Conservation (phyloP, 108 stramenopile species). For the Fragilaria crotonensis region DNA sequence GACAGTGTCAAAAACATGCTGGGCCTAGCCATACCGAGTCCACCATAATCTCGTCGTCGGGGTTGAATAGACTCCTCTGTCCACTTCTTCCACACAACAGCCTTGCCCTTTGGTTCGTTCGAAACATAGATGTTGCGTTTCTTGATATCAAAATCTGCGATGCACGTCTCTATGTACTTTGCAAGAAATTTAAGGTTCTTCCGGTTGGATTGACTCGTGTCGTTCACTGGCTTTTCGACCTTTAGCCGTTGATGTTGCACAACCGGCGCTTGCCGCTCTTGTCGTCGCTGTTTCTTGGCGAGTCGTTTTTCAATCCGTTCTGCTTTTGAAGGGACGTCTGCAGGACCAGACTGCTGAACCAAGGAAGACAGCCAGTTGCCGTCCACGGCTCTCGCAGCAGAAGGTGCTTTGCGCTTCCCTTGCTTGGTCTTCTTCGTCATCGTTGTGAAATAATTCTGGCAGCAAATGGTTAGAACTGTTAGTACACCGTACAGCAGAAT, state of each 20-base stretch:
- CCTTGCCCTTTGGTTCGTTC: background rate
- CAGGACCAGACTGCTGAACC: too few species aligned
- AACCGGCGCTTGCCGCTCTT: conserved; percentile 22
- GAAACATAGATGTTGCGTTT: background rate
- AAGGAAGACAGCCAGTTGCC: too few species aligned
- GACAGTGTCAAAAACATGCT: conserved; percentile 53
- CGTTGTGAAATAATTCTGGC: too few species aligned
- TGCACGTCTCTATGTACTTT: background rate
- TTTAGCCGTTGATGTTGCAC: conserved; percentile 13
- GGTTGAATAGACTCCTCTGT: conserved; percentile 69
- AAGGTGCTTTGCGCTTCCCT: too few species aligned
- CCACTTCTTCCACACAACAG: background rate
- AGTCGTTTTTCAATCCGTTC: conserved; percentile 35
- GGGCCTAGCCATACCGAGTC: conserved; percentile 69
- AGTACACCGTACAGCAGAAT: too few species aligned
- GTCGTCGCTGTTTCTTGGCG: conserved; percentile 22
- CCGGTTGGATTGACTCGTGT: conserved; percentile 1
- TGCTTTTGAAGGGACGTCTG: conserved; percentile 17
- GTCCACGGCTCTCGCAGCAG: too few species aligned
- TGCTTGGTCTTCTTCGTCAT: too few species aligned
- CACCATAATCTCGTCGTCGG: conserved; percentile 68
- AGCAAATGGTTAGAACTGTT: too few species aligned
- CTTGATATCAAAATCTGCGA: background rate
- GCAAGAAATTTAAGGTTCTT: background rate
- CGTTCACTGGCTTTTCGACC: background rate